phyloP scores from a whole-genome alignment of 1,284 basidiomycete genomes.

The Sporisorium scitamineum region DNA sequence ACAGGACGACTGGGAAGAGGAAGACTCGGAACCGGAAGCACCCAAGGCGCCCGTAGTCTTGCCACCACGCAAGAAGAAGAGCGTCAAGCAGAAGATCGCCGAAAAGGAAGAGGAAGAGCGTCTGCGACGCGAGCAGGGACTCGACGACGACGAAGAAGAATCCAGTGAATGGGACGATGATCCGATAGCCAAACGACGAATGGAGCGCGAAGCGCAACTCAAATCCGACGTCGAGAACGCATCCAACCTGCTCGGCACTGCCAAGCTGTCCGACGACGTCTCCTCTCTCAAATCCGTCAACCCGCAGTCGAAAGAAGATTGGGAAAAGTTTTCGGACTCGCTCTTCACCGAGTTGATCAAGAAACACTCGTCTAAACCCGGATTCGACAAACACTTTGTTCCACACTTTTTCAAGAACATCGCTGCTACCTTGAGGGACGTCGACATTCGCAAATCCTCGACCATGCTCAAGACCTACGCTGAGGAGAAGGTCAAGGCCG shows the following conservation, averaged over 20 bases:
- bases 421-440: constrained; percentile 55
- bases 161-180: constrained; percentile 57
- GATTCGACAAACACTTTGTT: constrained; percentile 66
- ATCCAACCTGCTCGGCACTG: constrained; percentile 60
- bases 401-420: constrained; percentile 53
- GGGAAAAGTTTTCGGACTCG: constrained; percentile 53
- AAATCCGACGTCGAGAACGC: constrained; percentile 66
- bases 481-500: constrained; percentile 63
- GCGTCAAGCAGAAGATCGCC: constrained; percentile 67
- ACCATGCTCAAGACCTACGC: constrained; percentile 62
- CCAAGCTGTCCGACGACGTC: constrained; percentile 51
- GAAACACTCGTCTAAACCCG: constrained; percentile 54
- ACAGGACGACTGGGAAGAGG: constrained; percentile 68
- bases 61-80: constrained; percentile 64
- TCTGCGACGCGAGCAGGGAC: constrained; percentile 44
- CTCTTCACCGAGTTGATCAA: constrained; percentile 59
- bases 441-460: constrained; percentile 60
- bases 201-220: constrained; percentile 63
- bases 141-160: constrained; percentile 37
- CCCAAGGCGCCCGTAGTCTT: constrained; percentile 34
- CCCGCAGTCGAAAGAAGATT: constrained; percentile 64
- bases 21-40: constrained; percentile 56
- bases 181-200: constrained; percentile 43
- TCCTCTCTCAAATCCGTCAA: constrained; percentile 43
- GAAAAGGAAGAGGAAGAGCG: constrained; percentile 64